Conservation (phyloP, 2,329 filamentous ascomycete species). For the Scedosporium apiospermum region DNA sequence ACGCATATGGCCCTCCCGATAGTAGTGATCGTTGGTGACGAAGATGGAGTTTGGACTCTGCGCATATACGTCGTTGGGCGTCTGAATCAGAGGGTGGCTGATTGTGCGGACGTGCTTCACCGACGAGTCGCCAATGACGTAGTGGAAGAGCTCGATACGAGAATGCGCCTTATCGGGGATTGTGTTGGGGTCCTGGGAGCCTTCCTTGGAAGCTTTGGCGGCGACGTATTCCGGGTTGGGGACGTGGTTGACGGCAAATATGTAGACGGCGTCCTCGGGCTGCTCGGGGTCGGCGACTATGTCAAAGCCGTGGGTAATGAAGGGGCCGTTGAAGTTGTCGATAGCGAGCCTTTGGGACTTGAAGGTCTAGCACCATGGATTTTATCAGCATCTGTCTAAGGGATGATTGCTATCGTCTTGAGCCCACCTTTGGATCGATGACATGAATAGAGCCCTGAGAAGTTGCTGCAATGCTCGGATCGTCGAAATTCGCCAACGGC, state of each 20-base stretch:
- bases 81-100: constrained; percentile 39
- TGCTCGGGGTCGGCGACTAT: constrained; percentile 39
- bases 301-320: constrained; percentile 52
- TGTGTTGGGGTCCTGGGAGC: background rate
- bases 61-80: constrained; percentile 50
- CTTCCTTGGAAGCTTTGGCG: constrained; percentile 11
- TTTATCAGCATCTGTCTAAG: background rate
- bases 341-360: constrained; percentile 35
- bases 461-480: constrained; percentile 23
- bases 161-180: constrained; percentile 32
- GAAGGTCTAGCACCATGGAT: constrained; percentile 25
- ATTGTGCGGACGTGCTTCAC: constrained; percentile 42
- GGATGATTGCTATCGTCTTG: background rate
- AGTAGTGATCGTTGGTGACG: constrained; percentile 51
- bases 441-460: constrained; percentile 37
- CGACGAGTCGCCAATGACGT: constrained; percentile 31
- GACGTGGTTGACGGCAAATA: constrained; percentile 51
- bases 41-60: constrained; percentile 37
- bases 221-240: constrained; percentile 33
- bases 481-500: constrained; percentile 28
- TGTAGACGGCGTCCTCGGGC: constrained; percentile 36
- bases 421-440: constrained; percentile 41
- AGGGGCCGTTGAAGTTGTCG: constrained; percentile 40
- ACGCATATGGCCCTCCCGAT: constrained; percentile 37
- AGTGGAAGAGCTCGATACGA: constrained; percentile 48